Conservation (phyloP, 441 rosid genomes). For the Jatropha multifida region DNA sequence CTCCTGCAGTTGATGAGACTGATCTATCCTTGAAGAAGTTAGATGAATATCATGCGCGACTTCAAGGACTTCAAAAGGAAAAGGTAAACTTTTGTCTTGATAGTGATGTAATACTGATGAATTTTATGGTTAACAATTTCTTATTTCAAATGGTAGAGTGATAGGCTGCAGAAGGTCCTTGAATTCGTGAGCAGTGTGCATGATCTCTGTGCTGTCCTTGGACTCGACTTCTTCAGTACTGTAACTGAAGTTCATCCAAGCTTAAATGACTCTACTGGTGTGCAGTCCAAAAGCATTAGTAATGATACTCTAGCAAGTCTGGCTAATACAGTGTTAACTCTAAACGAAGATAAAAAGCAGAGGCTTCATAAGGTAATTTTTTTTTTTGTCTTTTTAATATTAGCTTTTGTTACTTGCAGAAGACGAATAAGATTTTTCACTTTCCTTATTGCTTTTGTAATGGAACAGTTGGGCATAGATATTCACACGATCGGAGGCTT, state of each 20-base stretch:
- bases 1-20: conserved; percentile 81
- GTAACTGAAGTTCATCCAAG: conserved; percentile 97
- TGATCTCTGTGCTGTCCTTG: conserved; percentile 92
- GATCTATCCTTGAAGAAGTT: conserved; percentile 79
- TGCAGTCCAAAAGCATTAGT: conserved; percentile 91
- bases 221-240: conserved; percentile 83
- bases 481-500: neutral
- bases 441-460: neutral
- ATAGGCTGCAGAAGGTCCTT: conserved; percentile 85
- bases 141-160: conserved; percentile 60
- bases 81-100: conserved; percentile 48
- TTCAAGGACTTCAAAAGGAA: conserved; percentile 93
- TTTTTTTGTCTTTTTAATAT: neutral
- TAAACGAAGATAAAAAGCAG: conserved; percentile 89
- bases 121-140: conserved; percentile 19
- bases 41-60: conserved; percentile 74
- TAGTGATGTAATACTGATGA: neutral
- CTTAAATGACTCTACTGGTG: conserved; percentile 69
- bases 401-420: neutral
- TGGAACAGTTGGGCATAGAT: neutral
- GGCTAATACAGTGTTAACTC: conserved; percentile 76
- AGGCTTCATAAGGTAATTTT: conserved; percentile 75
- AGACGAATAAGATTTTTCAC: neutral
- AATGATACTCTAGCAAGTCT: conserved; percentile 84
- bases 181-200: conserved; percentile 93